Evolutionary conservation across 2,329 filamentous ascomycete species (phyloP).

Genomic region (Pezicula radicicola): DNA sequence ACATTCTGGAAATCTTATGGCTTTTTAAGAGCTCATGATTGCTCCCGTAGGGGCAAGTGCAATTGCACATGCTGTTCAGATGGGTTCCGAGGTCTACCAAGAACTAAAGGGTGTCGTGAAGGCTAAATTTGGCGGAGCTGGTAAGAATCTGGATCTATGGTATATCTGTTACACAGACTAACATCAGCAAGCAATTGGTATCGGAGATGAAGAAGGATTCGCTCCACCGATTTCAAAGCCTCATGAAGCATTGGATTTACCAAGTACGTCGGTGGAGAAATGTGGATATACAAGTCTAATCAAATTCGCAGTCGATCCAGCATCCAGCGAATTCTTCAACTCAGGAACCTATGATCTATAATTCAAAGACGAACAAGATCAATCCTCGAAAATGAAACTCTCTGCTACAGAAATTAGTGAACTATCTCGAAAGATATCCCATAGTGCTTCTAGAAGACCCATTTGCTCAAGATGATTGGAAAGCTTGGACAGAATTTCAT

Average conservation of each 20-base stretch:
- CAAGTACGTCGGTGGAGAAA: constrained; percentile 23
- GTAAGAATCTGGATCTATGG: constrained; percentile 7
- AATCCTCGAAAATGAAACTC: constrained; percentile 15
- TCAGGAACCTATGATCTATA: constrained; percentile 33
- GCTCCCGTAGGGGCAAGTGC: constrained; percentile 20
- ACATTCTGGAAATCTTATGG: constrained; percentile 38
- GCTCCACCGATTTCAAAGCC: constrained; percentile 32
- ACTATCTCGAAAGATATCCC: constrained; percentile 33
- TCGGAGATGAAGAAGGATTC: constrained; percentile 35
- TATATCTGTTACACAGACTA: background rate
- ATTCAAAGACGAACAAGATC: constrained; percentile 28
- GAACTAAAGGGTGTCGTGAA: constrained; percentile 28
- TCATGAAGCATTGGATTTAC: constrained; percentile 31
- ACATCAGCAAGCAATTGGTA: constrained; percentile 22
- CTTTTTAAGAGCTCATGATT: constrained; percentile 45
- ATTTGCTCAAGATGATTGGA: constrained; percentile 38
- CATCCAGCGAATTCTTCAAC: constrained; percentile 35
- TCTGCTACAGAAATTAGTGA: constrained; percentile 24
- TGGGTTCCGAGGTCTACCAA: constrained; percentile 31
- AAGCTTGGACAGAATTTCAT: constrained; percentile 32
- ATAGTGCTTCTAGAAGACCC: constrained; percentile 38
- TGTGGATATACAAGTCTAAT: constrained; percentile 29
- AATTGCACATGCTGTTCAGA: constrained; percentile 26
- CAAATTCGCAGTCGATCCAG: constrained; percentile 38
- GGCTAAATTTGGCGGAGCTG: constrained; percentile 26